Percentiles rank a stretch among this genome's conserved stretches.
phyloP scores from a whole-genome alignment of 2,329 filamentous ascomycete species.

The Fusarium cyanostomum region DNA sequence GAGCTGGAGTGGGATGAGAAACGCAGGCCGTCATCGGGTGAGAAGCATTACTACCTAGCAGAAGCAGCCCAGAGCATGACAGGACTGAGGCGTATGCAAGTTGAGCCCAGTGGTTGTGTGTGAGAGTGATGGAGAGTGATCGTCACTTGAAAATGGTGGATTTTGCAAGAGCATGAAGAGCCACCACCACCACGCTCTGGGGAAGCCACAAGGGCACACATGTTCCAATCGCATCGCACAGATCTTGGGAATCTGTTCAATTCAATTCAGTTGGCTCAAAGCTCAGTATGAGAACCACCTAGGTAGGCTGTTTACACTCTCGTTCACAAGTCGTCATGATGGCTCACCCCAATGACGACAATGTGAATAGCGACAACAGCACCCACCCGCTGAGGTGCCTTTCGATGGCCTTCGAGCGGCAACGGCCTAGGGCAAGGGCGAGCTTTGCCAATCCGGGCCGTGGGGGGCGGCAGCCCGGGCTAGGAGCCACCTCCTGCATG shows the following conservation, averaged over 20 bases:
- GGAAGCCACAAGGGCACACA: neutral
- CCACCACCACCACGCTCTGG: neutral
- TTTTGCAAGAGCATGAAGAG: slow-evolving; percentile 8
- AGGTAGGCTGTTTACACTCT: neutral
- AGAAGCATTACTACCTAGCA: neutral
- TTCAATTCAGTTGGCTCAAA: neutral
- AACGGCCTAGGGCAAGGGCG: slow-evolving; percentile 31
- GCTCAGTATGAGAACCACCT: too few relatives aligned
- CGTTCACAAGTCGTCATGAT: slow-evolving; percentile 1
- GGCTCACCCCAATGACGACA: slow-evolving; percentile 14
- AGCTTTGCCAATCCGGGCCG: slow-evolving; percentile 13
- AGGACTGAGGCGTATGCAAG: slow-evolving; percentile 1
- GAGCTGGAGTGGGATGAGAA: slow-evolving; percentile 3
- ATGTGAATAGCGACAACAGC: slow-evolving; percentile 8
- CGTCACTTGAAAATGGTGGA: neutral
- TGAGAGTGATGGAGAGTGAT: neutral
- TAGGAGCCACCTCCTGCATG: slow-evolving; percentile 33
- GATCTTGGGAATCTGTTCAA: neutral
- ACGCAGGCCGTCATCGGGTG: neutral
- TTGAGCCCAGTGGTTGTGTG: neutral
- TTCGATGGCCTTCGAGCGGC: slow-evolving; percentile 27
- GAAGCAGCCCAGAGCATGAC: neutral
- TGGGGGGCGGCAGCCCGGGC: slow-evolving; percentile 34
- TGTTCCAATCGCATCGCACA: slow-evolving; percentile 3
- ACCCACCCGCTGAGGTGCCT: slow-evolving; percentile 12